phyloP scores from a whole-genome alignment of 148 eudicot genomes.

The Linanthus parryae region DNA sequence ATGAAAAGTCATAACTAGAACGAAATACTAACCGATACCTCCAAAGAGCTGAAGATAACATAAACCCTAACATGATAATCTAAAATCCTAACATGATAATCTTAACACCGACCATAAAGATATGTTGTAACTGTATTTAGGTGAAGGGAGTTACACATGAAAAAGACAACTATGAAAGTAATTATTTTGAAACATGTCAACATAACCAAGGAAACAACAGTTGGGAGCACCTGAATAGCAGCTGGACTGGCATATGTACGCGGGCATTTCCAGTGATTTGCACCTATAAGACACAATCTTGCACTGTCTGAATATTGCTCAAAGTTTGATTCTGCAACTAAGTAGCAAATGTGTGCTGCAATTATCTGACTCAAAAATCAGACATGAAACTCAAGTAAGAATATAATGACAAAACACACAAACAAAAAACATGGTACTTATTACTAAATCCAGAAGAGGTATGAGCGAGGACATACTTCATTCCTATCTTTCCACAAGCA shows the following conservation, averaged over 20 bases:
- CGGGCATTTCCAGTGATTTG: constrained; percentile 70
- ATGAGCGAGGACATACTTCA: constrained; percentile 37
- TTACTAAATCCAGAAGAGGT: background rate
- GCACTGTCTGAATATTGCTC: constrained; percentile 72
- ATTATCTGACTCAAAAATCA: constrained; percentile 30
- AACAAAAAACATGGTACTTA: background rate
- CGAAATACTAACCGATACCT: no score
- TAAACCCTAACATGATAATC: no score
- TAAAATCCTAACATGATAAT: no score
- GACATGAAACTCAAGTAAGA: no score
- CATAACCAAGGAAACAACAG: background rate
- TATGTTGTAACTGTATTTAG: no score
- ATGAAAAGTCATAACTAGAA: no score
- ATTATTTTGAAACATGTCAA: no score
- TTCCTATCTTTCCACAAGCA: constrained; percentile 65
- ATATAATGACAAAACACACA: background rate
- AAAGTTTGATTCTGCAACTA: constrained; percentile 70
- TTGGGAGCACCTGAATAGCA: constrained; percentile 64
- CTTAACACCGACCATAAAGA: no score
- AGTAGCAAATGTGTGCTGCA: constrained; percentile 79
- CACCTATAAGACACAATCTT: constrained; percentile 75
- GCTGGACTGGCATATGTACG: constrained; percentile 73
- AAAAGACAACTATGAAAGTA: no score
- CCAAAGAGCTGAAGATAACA: no score
- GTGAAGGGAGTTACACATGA: no score